phyloP scores from a whole-genome alignment of 108 stramenopile genomes.

The Fistulifera pelliculosa region DNA sequence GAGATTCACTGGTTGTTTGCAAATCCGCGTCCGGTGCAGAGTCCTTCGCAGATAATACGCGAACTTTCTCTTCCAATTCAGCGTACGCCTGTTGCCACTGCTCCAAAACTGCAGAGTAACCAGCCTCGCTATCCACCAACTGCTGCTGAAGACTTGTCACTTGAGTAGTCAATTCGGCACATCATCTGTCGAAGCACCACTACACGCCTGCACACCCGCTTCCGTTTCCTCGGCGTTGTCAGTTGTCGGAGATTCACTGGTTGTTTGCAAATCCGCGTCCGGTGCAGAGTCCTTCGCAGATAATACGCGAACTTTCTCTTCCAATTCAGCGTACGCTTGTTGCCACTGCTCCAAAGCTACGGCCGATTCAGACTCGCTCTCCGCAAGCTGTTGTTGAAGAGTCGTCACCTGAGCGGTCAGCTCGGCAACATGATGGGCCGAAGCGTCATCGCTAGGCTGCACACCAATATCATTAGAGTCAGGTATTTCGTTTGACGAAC shows the following conservation, averaged over 20 bases:
- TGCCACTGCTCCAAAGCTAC: conserved; percentile 25
- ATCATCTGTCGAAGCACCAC: conserved; percentile 1
- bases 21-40: too few relatives aligned
- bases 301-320: neutral
- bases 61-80: conserved; percentile 6
- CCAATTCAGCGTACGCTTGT: conserved; percentile 19
- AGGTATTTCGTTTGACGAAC: neutral
- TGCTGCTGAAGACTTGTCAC: neutral
- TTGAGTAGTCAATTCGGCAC: neutral
- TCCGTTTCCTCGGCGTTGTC: too few relatives aligned
- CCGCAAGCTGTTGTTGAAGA: neutral
- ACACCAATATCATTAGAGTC: neutral
- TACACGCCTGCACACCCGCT: neutral
- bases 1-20: too few relatives aligned
- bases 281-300: too few relatives aligned
- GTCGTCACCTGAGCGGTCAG: neutral
- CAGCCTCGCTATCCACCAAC: neutral
- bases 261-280: neutral
- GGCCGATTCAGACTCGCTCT: conserved; percentile 4
- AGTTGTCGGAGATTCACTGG: neutral
- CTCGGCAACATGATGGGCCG: neutral
- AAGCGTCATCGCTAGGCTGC: neutral
- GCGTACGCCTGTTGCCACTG: conserved; percentile 30
- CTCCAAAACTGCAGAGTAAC: conserved; percentile 9
- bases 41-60: too few relatives aligned